Evolutionary conservation across 495 filamentous ascomycete species (phyloP), one percentile per base, ranked within the genome.

Genomic region (Parathielavia appendiculata): DNA sequence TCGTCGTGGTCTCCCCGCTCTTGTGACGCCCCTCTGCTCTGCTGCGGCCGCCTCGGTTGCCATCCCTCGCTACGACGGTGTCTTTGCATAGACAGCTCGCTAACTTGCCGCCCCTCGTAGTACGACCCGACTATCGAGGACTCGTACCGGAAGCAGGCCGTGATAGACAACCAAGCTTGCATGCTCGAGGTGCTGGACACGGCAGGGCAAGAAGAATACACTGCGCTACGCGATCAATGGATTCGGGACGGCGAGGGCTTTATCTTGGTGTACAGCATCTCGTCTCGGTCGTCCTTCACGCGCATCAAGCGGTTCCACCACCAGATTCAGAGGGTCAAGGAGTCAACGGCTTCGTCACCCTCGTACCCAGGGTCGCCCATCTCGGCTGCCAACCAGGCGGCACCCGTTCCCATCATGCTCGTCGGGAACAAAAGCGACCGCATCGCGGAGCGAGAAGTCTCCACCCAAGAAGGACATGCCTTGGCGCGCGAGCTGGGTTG

Each of bases 111-210:
- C 17, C 35, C 17, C 32, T 30, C 1, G 54, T 51, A 81, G 70
- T 98, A 98, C 72, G 93, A 98, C 74, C 93, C 93, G 26, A 97
- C 93, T 10, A 97, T 98, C 67, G 93, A 98, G 74, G 77, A 98
- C 66, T 97, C 92, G 16, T 98, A 98, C 73, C 85, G 93, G 62
- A 97, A 97, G 77, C 95, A 97, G 76, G 92, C 96, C 56, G 92
- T 97, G 60, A 97, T 97, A 71, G 93, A 98, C 72, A 83, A 86
- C 58, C 90, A 95, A 69, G 88, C 93, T 20, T 97, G 93, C 78
- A 97, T 98, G 93, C 82, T 97, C 65, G 93, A 98, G 75, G 92
- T 97, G 39, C 81, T 98, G 58, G 93, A 98, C 77, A 98, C 95
- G 34, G 93, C 93, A 35, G 93, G 93, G n/a, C 95, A 98, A 74